phyloP scores from a whole-genome alignment of 192 early-diverging fungal species.

The Coemansia sp. region DNA sequence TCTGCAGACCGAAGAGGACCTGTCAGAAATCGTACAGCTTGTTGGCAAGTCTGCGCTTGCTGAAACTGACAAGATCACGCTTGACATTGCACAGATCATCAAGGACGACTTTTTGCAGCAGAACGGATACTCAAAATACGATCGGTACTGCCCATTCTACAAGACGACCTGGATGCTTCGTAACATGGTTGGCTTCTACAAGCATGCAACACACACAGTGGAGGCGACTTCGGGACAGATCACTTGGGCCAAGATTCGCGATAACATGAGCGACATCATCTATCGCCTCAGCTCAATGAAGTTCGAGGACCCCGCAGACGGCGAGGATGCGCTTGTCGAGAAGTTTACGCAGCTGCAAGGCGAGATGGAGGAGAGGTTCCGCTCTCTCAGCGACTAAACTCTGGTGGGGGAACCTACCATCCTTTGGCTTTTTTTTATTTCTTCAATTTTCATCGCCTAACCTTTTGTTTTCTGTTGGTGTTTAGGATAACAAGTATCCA shows the following conservation, averaged over 20 bases:
- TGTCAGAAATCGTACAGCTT: conserved; percentile 99
- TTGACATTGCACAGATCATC: conserved; percentile 95
- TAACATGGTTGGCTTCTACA: conserved; percentile 97
- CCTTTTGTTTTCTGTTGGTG: neutral
- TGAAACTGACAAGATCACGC: conserved; percentile 98
- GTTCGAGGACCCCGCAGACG: conserved; percentile 98
- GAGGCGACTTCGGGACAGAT: conserved; percentile 87
- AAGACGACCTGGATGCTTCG: conserved; percentile 98
- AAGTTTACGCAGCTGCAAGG: conserved; percentile 87
- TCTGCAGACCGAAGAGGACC: conserved; percentile 96
- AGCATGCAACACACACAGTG: conserved; percentile 90
- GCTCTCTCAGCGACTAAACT: conserved; percentile 69
- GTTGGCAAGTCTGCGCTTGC: conserved; percentile 94
- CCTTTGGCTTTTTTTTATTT: neutral
- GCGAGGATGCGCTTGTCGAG: conserved; percentile 83
- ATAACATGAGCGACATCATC: conserved; percentile 85
- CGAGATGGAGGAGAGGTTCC: conserved; percentile 96
- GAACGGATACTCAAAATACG: conserved; percentile 98
- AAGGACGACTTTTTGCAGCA: conserved; percentile 99
- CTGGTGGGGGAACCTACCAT: neutral
- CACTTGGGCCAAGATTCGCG: conserved; percentile 95
- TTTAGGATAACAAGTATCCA: no score
- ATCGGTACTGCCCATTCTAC: conserved; percentile 99
- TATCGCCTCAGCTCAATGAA: conserved; percentile 99
- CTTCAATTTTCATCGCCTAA: conserved; percentile 6